Evolutionary conservation across 352 stramenopile genomes (phyloP).

Genomic region (Globisporangium polare): DNA sequence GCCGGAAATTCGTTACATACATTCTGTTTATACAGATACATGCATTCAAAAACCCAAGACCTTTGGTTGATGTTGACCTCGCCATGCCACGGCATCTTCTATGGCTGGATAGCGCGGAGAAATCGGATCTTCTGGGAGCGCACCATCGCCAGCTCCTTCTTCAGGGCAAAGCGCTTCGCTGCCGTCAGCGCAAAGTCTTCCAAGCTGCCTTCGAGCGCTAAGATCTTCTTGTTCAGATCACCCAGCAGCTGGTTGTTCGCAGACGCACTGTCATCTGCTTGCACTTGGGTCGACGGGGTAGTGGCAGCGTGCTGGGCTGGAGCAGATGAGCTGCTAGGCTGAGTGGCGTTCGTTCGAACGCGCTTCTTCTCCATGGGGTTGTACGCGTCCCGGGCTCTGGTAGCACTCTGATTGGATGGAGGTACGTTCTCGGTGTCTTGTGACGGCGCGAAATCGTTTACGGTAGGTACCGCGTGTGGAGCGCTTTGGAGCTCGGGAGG

Average conservation of each 20-base stretch:
- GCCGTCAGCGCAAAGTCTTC: slow-evolving; percentile 69
- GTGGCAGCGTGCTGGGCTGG: slow-evolving; percentile 6
- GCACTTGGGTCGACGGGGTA: slow-evolving; percentile 1
- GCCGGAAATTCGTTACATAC: background rate
- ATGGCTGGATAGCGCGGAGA: slow-evolving; percentile 31
- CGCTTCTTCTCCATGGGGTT: slow-evolving; percentile 27
- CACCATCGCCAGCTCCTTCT: slow-evolving; percentile 79
- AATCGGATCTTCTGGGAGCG: slow-evolving; percentile 65
- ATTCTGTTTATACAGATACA: background rate
- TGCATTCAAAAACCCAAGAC: too few relatives aligned
- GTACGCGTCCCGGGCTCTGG: background rate
- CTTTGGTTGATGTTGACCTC: too few relatives aligned
- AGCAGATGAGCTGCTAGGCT: slow-evolving; percentile 1
- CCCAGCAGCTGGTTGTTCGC: slow-evolving; percentile 23
- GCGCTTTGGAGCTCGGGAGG: slow-evolving; percentile 22
- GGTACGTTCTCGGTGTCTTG: slow-evolving; percentile 13
- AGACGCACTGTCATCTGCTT: background rate
- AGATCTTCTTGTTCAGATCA: slow-evolving; percentile 42
- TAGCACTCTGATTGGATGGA: slow-evolving; percentile 19
- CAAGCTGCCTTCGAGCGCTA: slow-evolving; percentile 44
- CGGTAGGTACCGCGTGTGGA: background rate
- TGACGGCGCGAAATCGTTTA: background rate
- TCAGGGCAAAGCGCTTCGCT: slow-evolving; percentile 65
- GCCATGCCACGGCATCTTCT: too few relatives aligned
- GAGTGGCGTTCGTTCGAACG: slow-evolving; percentile 23